Conservation (phyloP, 768 basidiomycete species). For the Amanita subjunquillea region DNA sequence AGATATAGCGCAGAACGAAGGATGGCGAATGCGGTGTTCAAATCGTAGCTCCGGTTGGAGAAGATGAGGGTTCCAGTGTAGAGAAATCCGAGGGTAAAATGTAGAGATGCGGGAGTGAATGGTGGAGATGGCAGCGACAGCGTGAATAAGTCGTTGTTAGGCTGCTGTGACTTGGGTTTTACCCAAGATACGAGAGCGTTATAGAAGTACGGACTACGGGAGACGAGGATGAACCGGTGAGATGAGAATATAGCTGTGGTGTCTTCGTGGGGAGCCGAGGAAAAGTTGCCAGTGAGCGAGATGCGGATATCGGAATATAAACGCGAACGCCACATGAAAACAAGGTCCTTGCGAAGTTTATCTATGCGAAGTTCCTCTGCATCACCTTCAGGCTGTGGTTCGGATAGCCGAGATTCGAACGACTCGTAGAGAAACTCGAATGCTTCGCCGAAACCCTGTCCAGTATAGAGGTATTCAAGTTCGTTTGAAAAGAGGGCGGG, state of each 20-base stretch:
- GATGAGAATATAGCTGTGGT: constrained; percentile 82
- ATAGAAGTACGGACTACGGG: constrained; percentile 83
- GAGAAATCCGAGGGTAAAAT: constrained; percentile 90
- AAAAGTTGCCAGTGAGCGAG: constrained; percentile 61
- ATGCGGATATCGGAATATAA: constrained; percentile 90
- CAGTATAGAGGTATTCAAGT: constrained; percentile 92
- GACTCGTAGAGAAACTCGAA: constrained; percentile 83
- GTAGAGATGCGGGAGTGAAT: constrained; percentile 88
- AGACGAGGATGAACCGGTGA: constrained; percentile 88
- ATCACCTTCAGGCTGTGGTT: constrained; percentile 15
- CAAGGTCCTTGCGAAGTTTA: constrained; percentile 85
- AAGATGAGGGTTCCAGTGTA: constrained; percentile 93
- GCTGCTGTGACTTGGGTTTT: constrained; percentile 14
- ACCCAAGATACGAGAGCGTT: constrained; percentile 66
- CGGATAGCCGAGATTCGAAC: constrained; percentile 40
- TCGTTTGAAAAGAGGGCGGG: constrained; percentile 81
- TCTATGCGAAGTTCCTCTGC: constrained; percentile 52
- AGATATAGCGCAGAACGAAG: constrained; percentile 79
- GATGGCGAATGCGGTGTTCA: constrained; percentile 85
- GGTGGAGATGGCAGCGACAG: constrained; percentile 82
- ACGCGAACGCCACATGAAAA: constrained; percentile 94
- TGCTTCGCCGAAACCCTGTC: constrained; percentile 78
- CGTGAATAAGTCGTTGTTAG: constrained; percentile 35
- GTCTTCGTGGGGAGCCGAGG: constrained; percentile 50
- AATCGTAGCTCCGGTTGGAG: constrained; percentile 87